Conservation (phyloP, 1,284 basidiomycete genomes). For the Puccinia coronata region DNA sequence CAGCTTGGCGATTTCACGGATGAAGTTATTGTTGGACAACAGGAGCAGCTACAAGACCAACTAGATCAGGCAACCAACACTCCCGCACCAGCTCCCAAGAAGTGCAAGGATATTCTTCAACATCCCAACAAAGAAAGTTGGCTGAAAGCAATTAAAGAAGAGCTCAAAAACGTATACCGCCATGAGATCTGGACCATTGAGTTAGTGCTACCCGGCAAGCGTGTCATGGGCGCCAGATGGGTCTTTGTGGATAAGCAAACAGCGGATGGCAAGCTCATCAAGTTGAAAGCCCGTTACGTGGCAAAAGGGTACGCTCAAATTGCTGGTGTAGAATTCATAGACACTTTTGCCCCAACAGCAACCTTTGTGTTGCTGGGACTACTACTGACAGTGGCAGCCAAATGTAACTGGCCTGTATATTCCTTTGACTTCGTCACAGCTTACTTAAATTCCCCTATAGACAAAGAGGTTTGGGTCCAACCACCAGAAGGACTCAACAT, state of each 20-base stretch:
- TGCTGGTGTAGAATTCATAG: background rate
- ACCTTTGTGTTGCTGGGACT: constrained; percentile 13
- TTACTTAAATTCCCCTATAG: constrained; percentile 21
- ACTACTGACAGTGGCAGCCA: constrained; percentile 8
- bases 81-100: background rate
- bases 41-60: background rate
- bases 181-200: too few relatives aligned
- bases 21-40: background rate
- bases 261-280: background rate
- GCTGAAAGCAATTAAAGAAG: background rate
- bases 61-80: background rate
- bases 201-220: background rate
- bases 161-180: background rate
- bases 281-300: constrained; percentile 5
- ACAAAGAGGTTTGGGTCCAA: constrained; percentile 25
- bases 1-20: background rate
- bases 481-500: background rate
- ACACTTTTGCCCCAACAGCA: constrained; percentile 35
- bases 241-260: constrained; percentile 11
- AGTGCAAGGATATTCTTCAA: background rate
- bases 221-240: background rate
- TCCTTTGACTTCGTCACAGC: constrained; percentile 33
- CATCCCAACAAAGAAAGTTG: background rate
- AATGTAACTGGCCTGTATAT: background rate
- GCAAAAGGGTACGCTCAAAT: constrained; percentile 16